phyloP scores from a whole-genome alignment of 805 yeast species.

The Blastobotrys mokoenaii region DNA sequence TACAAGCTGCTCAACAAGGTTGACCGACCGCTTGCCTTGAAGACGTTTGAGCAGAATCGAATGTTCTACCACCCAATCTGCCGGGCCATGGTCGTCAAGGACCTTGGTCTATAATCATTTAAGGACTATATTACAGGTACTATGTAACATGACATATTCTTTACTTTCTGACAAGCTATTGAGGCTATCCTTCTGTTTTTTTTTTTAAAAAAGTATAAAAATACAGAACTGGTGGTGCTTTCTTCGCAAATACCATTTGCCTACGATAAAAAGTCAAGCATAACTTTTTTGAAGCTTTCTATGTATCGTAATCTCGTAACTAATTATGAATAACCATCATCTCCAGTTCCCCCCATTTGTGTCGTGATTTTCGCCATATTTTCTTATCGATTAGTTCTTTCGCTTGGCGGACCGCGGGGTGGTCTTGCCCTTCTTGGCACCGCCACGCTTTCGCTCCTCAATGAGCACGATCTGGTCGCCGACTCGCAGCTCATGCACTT shows the following conservation, averaged over 20 bases:
- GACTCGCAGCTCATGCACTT: slow-evolving; percentile 23
- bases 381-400: not conserved
- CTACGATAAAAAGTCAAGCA: too few relatives aligned
- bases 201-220: too few relatives aligned
- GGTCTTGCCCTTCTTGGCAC: slow-evolving; percentile 14
- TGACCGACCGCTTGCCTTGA: slow-evolving; percentile 55
- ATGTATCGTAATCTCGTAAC: too few relatives aligned
- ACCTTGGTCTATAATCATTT: slow-evolving; percentile 34
- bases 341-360: too few relatives aligned
- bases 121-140: too few relatives aligned
- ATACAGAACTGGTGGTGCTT: too few relatives aligned
- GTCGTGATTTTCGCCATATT: not conserved
- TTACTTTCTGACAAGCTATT: too few relatives aligned
- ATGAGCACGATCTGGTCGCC: slow-evolving; percentile 24
- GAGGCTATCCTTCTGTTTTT: too few relatives aligned
- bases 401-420: not conserved
- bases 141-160: too few relatives aligned
- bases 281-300: too few relatives aligned
- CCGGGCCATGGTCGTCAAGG: slow-evolving; percentile 73
- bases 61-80: slow-evolving; percentile 77
- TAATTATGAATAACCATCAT: too few relatives aligned
- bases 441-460: slow-evolving; percentile 29
- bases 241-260: too few relatives aligned
- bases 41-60: slow-evolving; percentile 54
- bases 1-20: slow-evolving; percentile 57